phyloP scores from a whole-genome alignment of 805 yeast genomes.

The Candida coquimbonensis region DNA sequence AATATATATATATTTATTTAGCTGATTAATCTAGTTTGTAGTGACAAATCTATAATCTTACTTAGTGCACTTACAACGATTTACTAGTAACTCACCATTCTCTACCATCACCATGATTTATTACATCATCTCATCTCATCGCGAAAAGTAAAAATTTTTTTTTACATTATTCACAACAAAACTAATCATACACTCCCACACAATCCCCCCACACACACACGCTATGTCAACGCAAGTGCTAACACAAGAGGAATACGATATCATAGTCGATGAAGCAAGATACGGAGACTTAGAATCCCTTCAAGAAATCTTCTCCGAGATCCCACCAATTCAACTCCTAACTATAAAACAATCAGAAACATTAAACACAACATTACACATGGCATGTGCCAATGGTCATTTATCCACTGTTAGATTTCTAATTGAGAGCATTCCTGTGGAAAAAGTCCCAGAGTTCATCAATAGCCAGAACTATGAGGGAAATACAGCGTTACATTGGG shows the following conservation, averaged over 20 bases:
- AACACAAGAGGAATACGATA: slow-evolving; percentile 74
- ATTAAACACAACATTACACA: slow-evolving; percentile 74
- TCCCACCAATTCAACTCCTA: slow-evolving; percentile 31
- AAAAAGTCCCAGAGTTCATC: slow-evolving; percentile 39
- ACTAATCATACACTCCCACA: background rate
- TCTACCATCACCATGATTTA: too few species aligned
- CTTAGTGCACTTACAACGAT: too few species aligned
- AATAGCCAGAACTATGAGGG: slow-evolving; percentile 68
- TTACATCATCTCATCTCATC: too few species aligned
- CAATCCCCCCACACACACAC: background rate
- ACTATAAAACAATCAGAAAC: slow-evolving; percentile 32
- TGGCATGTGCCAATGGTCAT: slow-evolving; percentile 96
- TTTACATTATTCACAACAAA: background rate
- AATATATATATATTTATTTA: background rate
- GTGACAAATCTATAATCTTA: too few species aligned
- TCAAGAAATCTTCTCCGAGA: slow-evolving; percentile 55
- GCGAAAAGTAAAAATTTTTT: too few species aligned
- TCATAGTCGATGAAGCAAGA: slow-evolving; percentile 77
- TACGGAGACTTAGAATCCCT: slow-evolving; percentile 79
- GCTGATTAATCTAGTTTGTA: too few species aligned
- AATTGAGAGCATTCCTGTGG: slow-evolving; percentile 33
- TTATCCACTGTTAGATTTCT: slow-evolving; percentile 55
- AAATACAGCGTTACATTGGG: slow-evolving; percentile 96
- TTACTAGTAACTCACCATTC: too few species aligned
- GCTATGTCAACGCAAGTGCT: slow-evolving; percentile 18